phyloP scores from a whole-genome alignment of 192 early-diverging fungal genomes.

The Backusella tuberculispora region DNA sequence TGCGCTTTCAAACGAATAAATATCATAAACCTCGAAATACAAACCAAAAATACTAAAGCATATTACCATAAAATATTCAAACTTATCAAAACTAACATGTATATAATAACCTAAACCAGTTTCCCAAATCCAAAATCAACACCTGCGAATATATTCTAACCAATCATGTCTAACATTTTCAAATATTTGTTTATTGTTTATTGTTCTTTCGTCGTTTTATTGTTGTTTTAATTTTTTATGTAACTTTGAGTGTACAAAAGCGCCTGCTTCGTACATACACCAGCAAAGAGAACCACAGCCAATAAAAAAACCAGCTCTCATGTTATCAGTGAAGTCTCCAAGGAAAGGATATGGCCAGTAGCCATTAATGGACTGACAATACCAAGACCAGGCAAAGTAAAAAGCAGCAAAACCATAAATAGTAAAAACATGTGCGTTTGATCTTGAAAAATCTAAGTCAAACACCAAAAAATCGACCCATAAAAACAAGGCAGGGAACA shows the following conservation, averaged over 20 bases:
- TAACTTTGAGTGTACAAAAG: neutral
- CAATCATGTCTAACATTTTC: too few species aligned
- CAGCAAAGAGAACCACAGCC: conserved; percentile 32
- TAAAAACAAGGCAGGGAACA: conserved; percentile 33
- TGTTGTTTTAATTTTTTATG: neutral
- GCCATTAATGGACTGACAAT: conserved; percentile 29
- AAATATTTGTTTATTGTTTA: too few species aligned
- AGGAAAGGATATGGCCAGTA: conserved; percentile 42
- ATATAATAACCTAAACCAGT: too few species aligned
- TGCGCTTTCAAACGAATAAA: too few species aligned
- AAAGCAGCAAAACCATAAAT: conserved; percentile 30
- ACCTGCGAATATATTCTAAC: too few species aligned
- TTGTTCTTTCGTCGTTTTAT: neutral
- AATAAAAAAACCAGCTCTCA: conserved; percentile 25
- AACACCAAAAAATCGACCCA: conserved; percentile 41
- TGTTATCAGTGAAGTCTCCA: conserved; percentile 1
- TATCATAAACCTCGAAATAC: too few species aligned
- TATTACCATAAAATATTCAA: too few species aligned
- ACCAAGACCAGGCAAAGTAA: conserved; percentile 36
- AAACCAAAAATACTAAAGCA: too few species aligned
- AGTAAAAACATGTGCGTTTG: conserved; percentile 22
- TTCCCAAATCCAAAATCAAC: too few species aligned
- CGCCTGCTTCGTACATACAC: conserved; percentile 35
- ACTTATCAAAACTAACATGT: too few species aligned
- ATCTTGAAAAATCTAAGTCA: conserved; percentile 29